A percentile compares a stretch with the other conserved stretches of the same genome.
Conservation (phyloP, 108 stramenopile genomes). For the Pseudonitzschia multiseries region DNA sequence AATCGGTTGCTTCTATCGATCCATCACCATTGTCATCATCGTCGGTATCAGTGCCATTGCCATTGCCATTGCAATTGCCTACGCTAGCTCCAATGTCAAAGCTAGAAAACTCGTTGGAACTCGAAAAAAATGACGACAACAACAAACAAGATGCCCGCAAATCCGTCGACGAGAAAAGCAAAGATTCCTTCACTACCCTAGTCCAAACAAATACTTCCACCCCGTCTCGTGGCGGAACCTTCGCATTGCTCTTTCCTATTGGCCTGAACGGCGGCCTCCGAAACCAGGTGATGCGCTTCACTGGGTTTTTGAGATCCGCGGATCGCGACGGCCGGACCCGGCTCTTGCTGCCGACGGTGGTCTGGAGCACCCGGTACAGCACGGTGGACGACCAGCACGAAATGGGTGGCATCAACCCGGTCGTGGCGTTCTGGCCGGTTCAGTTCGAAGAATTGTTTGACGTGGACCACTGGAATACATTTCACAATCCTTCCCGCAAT, state of each 20-base stretch:
- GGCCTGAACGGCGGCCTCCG: slow-evolving; percentile 64
- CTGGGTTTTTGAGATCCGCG: slow-evolving; percentile 52
- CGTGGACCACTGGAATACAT: slow-evolving; percentile 66
- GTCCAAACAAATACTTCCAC: background rate
- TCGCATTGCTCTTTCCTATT: slow-evolving; percentile 49
- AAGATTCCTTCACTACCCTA: no score
- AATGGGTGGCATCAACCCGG: background rate
- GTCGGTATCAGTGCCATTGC: no score
- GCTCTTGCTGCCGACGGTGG: slow-evolving; percentile 54
- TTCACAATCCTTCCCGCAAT: slow-evolving; percentile 8
- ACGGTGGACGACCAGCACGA: background rate
- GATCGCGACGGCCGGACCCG: slow-evolving; percentile 20
- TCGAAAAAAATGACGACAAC: no score
- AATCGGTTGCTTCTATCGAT: no score
- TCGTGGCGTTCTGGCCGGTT: slow-evolving; percentile 33
- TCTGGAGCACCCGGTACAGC: slow-evolving; percentile 42
- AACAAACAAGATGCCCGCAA: no score
- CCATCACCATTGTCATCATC: no score
- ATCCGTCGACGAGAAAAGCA: no score
- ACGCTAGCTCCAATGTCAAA: no score
- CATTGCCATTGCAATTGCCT: no score
- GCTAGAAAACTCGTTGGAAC: no score
- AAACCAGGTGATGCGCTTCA: slow-evolving; percentile 77
- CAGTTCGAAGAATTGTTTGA: slow-evolving; percentile 70
- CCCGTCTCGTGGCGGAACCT: background rate